These are phyloP conservation scores for Claviceps sp. DNA, from an alignment of 2,329 filamentous ascomycete genomes.

Conservation along the genomic window DNA sequence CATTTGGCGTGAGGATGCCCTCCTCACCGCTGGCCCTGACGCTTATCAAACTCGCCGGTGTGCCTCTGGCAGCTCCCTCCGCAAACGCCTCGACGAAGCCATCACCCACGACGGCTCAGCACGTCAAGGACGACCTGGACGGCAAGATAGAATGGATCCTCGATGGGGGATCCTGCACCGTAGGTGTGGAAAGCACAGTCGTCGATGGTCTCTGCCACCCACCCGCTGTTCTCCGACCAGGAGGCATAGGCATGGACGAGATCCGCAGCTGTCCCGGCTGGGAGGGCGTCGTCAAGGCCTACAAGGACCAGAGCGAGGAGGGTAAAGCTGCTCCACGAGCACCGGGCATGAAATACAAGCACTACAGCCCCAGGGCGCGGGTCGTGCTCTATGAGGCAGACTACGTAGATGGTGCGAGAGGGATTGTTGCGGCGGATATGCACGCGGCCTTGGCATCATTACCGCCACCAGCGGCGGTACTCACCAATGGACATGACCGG, in stretches of 20 bases:
- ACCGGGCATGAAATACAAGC: conserved; percentile 97
- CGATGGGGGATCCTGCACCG: conserved; percentile 73
- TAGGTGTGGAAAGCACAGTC: conserved; percentile 94
- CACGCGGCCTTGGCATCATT: conserved; percentile 8
- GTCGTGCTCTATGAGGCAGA: conserved; percentile 68
- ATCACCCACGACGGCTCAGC: conserved; percentile 78
- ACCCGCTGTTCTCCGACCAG: conserved; percentile 72
- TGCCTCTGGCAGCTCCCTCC: conserved; percentile 79
- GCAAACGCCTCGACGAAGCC: conserved; percentile 92
- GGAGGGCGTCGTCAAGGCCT: conserved; percentile 64
- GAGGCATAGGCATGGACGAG: conserved; percentile 74
- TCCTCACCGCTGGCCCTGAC: conserved; percentile 71
- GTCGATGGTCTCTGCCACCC: conserved; percentile 78
- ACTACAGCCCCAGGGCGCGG: conserved; percentile 83
- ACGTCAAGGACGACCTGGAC: conserved; percentile 74
- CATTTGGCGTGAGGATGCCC: conserved; percentile 87
- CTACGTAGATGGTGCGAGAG: conserved; percentile 20
- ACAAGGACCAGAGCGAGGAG: conserved; percentile 60
- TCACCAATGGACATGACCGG: conserved; percentile 5
- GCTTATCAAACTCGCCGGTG: conserved; percentile 65
- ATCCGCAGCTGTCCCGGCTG: conserved; percentile 64
- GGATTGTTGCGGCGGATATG: conserved; percentile 24
- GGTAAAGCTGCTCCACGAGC: conserved; percentile 59
- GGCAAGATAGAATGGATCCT: conserved; percentile 77
- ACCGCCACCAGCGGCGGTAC: not conserved